phyloP scores from a whole-genome alignment of 305 asterid genomes.

The Solanum aculeatissimum region DNA sequence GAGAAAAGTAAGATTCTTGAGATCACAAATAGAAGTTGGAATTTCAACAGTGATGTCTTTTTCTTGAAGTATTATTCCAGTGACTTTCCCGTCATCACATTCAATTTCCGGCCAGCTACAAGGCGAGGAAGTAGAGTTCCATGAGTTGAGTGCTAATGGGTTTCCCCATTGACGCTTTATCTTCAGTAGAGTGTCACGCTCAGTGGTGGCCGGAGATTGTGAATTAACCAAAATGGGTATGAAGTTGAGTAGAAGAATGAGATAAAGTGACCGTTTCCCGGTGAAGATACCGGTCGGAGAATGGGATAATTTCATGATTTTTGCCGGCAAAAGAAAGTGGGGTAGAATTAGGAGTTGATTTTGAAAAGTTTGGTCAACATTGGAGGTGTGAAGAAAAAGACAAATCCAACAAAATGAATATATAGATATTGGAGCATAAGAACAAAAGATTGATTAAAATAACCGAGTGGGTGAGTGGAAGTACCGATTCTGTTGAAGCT shows the following conservation, averaged over 20 bases:
- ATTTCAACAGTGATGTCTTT: constrained; percentile 24
- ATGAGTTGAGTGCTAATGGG: constrained; percentile 35
- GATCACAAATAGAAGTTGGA: constrained; percentile 37
- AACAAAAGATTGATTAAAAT: background rate
- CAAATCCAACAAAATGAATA: background rate
- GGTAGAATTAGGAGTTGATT: background rate
- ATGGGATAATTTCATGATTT: background rate
- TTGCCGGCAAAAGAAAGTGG: background rate
- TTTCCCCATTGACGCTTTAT: constrained; percentile 52
- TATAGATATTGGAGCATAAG: background rate
- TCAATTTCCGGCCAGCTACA: constrained; percentile 63
- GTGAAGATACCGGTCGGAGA: background rate
- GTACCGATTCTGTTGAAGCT: background rate
- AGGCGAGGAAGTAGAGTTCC: constrained; percentile 67
- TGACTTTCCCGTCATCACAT: constrained; percentile 43
- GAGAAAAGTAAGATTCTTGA: constrained; percentile 37
- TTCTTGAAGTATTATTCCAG: constrained; percentile 13
- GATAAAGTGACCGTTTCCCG: background rate
- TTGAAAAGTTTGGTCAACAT: background rate
- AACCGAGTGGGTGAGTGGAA: background rate
- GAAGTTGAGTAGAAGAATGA: constrained; percentile 16
- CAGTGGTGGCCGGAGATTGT: constrained; percentile 27
- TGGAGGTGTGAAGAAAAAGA: background rate
- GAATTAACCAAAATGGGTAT: constrained; percentile 44
- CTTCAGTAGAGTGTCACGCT: constrained; percentile 34